Percentiles rank a stretch among this genome's conserved stretches.
These are phyloP conservation scores for Crithidia sp. DNA, from an alignment of 208 protist genomes.

Conservation along the genomic window DNA sequence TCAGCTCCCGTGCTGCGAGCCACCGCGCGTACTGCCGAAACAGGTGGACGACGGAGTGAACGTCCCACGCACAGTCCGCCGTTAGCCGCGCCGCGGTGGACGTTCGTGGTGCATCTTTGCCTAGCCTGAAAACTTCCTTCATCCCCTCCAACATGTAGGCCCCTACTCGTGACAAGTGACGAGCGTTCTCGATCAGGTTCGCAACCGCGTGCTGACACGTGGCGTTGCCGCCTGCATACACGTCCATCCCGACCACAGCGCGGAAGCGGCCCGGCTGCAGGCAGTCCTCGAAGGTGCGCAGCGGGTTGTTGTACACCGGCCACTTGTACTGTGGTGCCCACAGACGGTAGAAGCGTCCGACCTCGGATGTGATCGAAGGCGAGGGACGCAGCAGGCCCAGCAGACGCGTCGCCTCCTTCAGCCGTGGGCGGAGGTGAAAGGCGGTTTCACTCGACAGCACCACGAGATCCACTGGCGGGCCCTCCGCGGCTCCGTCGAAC, in stretches of 20 bases:
- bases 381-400: conserved; percentile 25
- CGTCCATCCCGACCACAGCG: conserved; percentile 14
- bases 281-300: conserved; percentile 7
- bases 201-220: conserved; percentile 23
- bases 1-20: background rate
- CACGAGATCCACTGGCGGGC: conserved; percentile 1
- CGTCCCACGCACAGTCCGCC: conserved; percentile 25
- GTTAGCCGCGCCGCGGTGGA: conserved; percentile 16
- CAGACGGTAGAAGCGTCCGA: conserved; percentile 25
- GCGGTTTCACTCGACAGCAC: conserved; percentile 23
- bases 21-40: conserved; percentile 18
- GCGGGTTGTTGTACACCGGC: conserved; percentile 8
- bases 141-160: conserved; percentile 21
- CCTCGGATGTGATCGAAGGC: conserved; percentile 13
- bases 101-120: background rate
- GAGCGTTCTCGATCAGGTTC: conserved; percentile 7
- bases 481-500: background rate
- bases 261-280: conserved; percentile 19
- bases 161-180: conserved; percentile 1
- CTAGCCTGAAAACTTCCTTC: background rate
- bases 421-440: conserved; percentile 18
- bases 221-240: conserved; percentile 12
- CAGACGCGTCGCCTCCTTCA: conserved; percentile 21
- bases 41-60: conserved; percentile 4
- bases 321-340: conserved; percentile 14